These are phyloP conservation scores for Podila clonocystis DNA, from an alignment of 192 early-diverging fungal genomes.

Conservation along the genomic window DNA sequence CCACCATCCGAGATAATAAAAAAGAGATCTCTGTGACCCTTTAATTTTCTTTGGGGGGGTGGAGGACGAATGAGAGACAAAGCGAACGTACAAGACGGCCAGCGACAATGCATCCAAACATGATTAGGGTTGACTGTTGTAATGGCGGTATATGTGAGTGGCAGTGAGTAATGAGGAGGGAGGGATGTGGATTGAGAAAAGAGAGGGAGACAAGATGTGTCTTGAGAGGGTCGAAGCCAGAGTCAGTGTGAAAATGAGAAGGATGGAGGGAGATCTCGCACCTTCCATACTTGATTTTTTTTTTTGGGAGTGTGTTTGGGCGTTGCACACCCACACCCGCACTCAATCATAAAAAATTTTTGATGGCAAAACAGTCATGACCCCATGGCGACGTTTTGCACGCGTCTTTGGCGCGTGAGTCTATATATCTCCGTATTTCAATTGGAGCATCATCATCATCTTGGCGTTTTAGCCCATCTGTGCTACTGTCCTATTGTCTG, in stretches of 20 bases:
- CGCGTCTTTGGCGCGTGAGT: too few relatives aligned
- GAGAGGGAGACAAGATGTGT: not conserved
- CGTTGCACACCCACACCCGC: too few relatives aligned
- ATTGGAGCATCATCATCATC: too few relatives aligned
- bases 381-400: too few relatives aligned
- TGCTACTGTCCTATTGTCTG: too few relatives aligned
- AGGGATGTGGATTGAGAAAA: not conserved
- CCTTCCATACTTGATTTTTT: slow-evolving; percentile 5
- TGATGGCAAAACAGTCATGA: not conserved
- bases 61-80: not conserved
- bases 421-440: too few relatives aligned
- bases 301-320: too few relatives aligned
- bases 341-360: too few relatives aligned
- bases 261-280: slow-evolving; percentile 11
- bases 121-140: slow-evolving; percentile 30
- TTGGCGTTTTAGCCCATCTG: too few relatives aligned
- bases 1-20: not conserved
- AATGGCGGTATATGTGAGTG: not conserved
- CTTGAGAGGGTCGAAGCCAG: not conserved
- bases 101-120: slow-evolving; percentile 96
- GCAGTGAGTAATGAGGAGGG: not conserved
- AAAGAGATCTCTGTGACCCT: not conserved
- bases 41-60: too few relatives aligned
- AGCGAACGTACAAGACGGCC: slow-evolving; percentile 73
- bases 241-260: too few relatives aligned